Evolutionary conservation across 2,329 filamentous ascomycete species (phyloP), one percentile per base, ranked within the genome.

Genomic region (Phoma herbarum): DNA sequence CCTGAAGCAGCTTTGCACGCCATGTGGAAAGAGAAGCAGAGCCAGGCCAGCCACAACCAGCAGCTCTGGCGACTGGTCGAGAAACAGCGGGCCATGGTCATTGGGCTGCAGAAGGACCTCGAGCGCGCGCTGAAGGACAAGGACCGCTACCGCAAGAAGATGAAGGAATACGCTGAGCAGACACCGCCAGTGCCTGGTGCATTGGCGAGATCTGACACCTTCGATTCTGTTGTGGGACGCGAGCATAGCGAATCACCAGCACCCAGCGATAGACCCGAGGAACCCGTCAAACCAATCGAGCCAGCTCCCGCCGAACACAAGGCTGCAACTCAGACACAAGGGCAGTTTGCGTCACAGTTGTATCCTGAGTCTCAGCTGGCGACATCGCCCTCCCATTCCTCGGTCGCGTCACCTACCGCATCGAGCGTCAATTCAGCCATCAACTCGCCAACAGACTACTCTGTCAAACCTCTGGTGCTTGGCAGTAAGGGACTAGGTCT

Each of bases 51-150:
- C 66, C 95, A 98, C 73, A 98, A 98, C 74, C 84, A 89, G 18
- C 94, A 99, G 75, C 80, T 99, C 70, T 99, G 95, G 95, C 89
- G 93, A 49, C 81, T 99, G 45, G 93, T 99, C 48, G 94, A 98
- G 76, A 98, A 99, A 80, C 95, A 99, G 77, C 86, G 94, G 62
- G 88, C 92, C 16, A 93, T 99, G 88, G 93, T 99, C 53, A 79
- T 97, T 20, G 94, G 93, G 8, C 83, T 99, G 62, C 97, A 98
- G 73, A 96, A 95, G 76, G 95, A 99, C 74, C 82, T 99, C 12
- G 94, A 98, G 77, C 87, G 91, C 51, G 88, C 93, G 1, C 78
- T 97, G 64, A 96, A 96, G 75, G 95, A 98, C 67, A 97, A 97
- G 78, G 94, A 98, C 66, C 90, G 90, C 68, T 98, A 98, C 74